A percentile compares a stretch with the other conserved stretches of the same genome.
phyloP scores from a whole-genome alignment of 73 alveolate genomes.

The Paraurostyla sp. region DNA sequence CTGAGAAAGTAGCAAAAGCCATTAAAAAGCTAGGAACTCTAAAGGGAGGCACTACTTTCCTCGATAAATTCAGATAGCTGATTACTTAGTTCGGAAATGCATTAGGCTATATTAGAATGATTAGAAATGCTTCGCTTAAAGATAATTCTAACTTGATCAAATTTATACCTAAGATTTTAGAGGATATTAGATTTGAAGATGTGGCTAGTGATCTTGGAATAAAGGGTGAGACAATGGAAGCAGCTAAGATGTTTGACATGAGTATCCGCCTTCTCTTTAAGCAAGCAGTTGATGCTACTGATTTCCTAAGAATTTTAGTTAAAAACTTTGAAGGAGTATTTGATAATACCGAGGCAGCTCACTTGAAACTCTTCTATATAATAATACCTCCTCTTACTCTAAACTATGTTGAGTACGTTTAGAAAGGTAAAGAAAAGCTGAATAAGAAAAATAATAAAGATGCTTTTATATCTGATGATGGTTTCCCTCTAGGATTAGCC shows the following conservation, averaged over 20 bases:
- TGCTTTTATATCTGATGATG: constrained; percentile 96
- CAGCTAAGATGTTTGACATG: constrained; percentile 91
- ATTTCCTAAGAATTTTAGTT: constrained; percentile 91
- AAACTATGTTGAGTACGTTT: constrained; percentile 91
- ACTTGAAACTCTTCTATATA: constrained; percentile 90
- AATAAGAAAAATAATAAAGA: constrained; percentile 88
- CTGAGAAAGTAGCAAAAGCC: constrained; percentile 84
- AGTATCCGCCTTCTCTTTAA: constrained; percentile 83
- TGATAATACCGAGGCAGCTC: constrained; percentile 85
- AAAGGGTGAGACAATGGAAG: constrained; percentile 86
- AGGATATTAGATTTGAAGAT: constrained; percentile 68
- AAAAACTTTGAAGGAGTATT: constrained; percentile 87
- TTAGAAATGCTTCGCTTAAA: constrained; percentile 95
- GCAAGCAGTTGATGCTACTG: constrained; percentile 91
- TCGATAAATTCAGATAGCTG: constrained; percentile 89
- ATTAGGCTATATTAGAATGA: constrained; percentile 95
- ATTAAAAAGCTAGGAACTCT: constrained; percentile 91
- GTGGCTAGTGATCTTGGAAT: constrained; percentile 82
- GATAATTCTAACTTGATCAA: constrained; percentile 91
- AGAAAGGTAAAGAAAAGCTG: constrained; percentile 94
- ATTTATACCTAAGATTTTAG: constrained; percentile 84
- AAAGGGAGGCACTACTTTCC: constrained; percentile 84
- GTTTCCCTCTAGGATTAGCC: constrained; percentile 97
- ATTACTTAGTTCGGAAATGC: constrained; percentile 98
- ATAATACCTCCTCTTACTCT: constrained; percentile 95